phyloP scores from a whole-genome alignment of 495 filamentous ascomycete species.

The Podospora australis region DNA sequence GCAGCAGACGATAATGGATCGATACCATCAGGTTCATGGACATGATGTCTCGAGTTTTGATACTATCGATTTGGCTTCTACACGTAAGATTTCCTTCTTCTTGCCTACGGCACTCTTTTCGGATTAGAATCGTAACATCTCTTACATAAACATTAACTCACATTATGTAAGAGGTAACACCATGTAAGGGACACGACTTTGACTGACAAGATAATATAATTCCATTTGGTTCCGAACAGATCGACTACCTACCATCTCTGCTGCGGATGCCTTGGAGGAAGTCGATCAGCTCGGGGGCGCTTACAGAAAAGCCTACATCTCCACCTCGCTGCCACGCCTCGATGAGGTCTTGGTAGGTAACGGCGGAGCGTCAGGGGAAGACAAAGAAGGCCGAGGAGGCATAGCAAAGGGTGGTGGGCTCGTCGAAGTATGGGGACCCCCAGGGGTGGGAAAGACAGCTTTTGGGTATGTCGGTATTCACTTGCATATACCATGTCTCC shows the following conservation, averaged over 20 bases:
- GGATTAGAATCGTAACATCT: too few relatives aligned
- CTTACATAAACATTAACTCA: too few relatives aligned
- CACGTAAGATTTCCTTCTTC: too few relatives aligned
- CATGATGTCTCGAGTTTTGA: conserved; percentile 44
- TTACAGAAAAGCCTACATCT: conserved; percentile 48
- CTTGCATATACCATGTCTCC: neutral
- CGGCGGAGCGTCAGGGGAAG: too few relatives aligned
- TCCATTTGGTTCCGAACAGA: conserved; percentile 35
- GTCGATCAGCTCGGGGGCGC: conserved; percentile 32
- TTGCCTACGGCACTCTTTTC: too few relatives aligned
- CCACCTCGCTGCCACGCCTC: conserved; percentile 60
- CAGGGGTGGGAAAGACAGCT: conserved; percentile 80
- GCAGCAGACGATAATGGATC: conserved; percentile 24
- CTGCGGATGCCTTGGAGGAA: conserved; percentile 72
- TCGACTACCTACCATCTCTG: conserved; percentile 80
- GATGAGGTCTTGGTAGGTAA: conserved; percentile 43
- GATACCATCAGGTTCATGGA: conserved; percentile 37
- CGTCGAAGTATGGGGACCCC: conserved; percentile 85
- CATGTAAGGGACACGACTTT: too few relatives aligned
- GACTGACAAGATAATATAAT: neutral
- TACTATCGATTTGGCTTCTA: conserved; percentile 29
- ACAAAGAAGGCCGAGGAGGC: conserved; percentile 36
- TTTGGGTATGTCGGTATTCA: conserved; percentile 52
- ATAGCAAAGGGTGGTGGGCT: conserved; percentile 70
- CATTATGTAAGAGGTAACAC: too few relatives aligned